Evolutionary conservation across 805 yeast species (phyloP).

Genomic region (Candida xiaguanensis): DNA sequence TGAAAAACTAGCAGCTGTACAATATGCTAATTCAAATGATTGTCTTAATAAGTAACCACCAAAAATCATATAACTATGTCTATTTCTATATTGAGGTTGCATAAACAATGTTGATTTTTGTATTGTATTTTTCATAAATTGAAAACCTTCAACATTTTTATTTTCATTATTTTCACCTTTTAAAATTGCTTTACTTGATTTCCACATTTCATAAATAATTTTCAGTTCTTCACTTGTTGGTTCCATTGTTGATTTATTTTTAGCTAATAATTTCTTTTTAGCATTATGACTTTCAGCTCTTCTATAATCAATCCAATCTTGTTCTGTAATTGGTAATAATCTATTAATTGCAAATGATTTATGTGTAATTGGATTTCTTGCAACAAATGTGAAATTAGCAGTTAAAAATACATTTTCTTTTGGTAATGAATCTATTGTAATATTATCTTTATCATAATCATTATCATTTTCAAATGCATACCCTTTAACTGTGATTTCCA

Average conservation of each 20-base stretch:
- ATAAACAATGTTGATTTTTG: conserved; percentile 77
- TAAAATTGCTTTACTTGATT: conserved; percentile 22
- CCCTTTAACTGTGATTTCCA: conserved; percentile 92
- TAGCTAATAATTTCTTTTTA: conserved; percentile 76
- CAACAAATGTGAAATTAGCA: conserved; percentile 93
- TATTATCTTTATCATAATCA: conserved; percentile 46
- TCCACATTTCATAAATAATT: conserved; percentile 77
- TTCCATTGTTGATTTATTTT: conserved; percentile 54
- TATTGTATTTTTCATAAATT: conserved; percentile 68
- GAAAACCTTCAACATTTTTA: conserved; percentile 45
- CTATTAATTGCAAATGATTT: conserved; percentile 83
- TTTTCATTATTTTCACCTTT: conserved; percentile 13
- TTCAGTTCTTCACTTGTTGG: conserved; percentile 69
- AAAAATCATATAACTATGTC: conserved; percentile 91
- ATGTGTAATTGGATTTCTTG: conserved; percentile 91
- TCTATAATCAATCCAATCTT: conserved; percentile 79
- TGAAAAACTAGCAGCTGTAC: conserved; percentile 86
- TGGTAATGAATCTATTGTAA: conserved; percentile 56
- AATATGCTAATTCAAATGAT: conserved; percentile 89
- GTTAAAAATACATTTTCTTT: conserved; percentile 72
- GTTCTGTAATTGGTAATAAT: conserved; percentile 68
- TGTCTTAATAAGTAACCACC: conserved; percentile 94
- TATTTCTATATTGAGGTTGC: conserved; percentile 96
- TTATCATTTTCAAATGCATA: conserved; percentile 65
- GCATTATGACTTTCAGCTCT: conserved; percentile 89